Percentiles rank a stretch among this genome's conserved stretches.
phyloP scores from a whole-genome alignment of 345 rosid species.

The Fremontodendron californicum region DNA sequence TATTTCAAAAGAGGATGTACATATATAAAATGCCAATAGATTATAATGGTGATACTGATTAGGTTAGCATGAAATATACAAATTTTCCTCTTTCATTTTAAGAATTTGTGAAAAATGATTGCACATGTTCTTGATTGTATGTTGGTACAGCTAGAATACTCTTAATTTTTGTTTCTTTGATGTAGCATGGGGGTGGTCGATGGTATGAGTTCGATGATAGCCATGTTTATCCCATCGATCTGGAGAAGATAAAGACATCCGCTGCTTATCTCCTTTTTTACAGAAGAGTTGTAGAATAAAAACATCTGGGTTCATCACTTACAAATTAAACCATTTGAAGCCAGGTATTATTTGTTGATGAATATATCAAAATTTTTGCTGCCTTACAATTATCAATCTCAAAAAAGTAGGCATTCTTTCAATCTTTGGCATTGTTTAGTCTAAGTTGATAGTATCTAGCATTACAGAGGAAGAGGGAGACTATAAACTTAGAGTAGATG shows the following conservation, averaged over 20 bases:
- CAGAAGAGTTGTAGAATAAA: conserved; percentile 64
- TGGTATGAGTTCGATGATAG: conserved; percentile 98
- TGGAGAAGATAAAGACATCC: conserved; percentile 81
- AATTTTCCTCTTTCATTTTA: neutral
- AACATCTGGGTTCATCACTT: conserved; percentile 8
- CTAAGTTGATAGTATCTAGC: conserved; percentile 10
- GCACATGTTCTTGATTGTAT: neutral
- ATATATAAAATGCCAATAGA: neutral
- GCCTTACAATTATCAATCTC: conserved; percentile 4
- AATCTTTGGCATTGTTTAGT: conserved; percentile 23
- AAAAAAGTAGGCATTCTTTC: conserved; percentile 33
- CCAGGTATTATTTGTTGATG: conserved; percentile 12
- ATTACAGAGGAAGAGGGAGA: conserved; percentile 5
- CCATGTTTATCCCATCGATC: conserved; percentile 58
- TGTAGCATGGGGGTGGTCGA: conserved; percentile 79
- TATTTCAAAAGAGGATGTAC: neutral
- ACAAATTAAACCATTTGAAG: conserved; percentile 5
- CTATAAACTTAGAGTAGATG: conserved; percentile 16
- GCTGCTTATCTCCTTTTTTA: conserved; percentile 97
- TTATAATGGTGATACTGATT: neutral
- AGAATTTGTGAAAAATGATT: neutral
- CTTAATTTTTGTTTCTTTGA: conserved; percentile 16
- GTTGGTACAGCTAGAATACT: neutral
- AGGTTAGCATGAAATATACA: neutral
- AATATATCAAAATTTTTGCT: conserved; percentile 26